Percentiles rank a stretch among this genome's conserved stretches.
Conservation (phyloP, 768 basidiomycete genomes). For the Russula foetens region DNA sequence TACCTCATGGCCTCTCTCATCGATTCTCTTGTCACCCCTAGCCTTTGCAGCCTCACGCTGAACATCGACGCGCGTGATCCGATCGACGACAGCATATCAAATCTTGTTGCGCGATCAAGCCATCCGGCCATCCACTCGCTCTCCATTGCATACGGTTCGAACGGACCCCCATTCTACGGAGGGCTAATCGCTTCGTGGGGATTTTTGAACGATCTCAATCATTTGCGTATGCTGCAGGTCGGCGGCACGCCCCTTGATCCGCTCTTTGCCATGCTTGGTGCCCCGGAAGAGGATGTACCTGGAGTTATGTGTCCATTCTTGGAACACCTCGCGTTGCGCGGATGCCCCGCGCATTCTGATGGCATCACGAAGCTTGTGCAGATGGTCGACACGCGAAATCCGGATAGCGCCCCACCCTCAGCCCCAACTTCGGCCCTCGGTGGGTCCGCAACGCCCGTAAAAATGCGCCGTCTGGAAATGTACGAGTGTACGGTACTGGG, state of each 20-base stretch:
- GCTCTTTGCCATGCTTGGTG: constrained; percentile 47
- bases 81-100: constrained; percentile 60
- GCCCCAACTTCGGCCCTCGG: constrained; percentile 28
- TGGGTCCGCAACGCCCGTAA: constrained; percentile 42
- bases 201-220: constrained; percentile 51
- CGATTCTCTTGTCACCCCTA: constrained; percentile 52
- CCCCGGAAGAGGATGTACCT: constrained; percentile 51
- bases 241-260: constrained; percentile 62
- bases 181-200: constrained; percentile 58
- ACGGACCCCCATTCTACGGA: constrained; percentile 39
- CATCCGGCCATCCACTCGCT: constrained; percentile 50
- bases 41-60: constrained; percentile 48
- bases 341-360: constrained; percentile 57
- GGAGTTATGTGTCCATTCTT: constrained; percentile 60
- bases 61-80: constrained; percentile 73
- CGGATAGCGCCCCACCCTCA: constrained; percentile 33
- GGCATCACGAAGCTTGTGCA: constrained; percentile 61
- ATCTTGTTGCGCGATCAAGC: constrained; percentile 51
- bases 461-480: constrained; percentile 53
- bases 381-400: constrained; percentile 66
- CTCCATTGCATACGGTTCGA: constrained; percentile 50
- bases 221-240: constrained; percentile 51
- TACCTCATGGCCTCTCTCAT: constrained; percentile 53
- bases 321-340: constrained; percentile 49
- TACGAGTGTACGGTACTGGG: constrained; percentile 59